Evolutionary conservation across 352 stramenopile genomes (phyloP).

Genomic region (Phytophthora idaei): DNA sequence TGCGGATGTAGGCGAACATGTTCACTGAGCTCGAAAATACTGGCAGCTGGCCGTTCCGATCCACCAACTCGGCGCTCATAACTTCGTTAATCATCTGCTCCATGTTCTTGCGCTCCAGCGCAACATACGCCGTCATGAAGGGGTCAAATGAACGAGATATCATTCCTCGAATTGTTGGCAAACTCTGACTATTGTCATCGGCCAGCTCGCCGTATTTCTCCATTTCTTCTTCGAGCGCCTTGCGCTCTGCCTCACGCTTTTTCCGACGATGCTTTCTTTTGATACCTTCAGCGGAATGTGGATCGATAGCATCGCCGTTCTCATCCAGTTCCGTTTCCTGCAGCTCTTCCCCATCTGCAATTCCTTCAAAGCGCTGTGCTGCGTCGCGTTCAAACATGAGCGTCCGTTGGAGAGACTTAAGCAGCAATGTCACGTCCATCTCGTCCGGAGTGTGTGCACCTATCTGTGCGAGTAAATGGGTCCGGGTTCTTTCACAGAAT

Average conservation of each 20-base stretch:
- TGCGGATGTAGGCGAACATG: slow-evolving; percentile 99
- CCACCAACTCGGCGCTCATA: slow-evolving; percentile 92
- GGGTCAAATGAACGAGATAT: slow-evolving; percentile 96
- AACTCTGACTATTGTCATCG: slow-evolving; percentile 43
- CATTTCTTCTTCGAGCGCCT: slow-evolving; percentile 71
- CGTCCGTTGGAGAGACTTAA: slow-evolving; percentile 74
- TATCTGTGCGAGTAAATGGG: slow-evolving; percentile 73
- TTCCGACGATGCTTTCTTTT: slow-evolving; percentile 76
- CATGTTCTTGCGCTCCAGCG: slow-evolving; percentile 97
- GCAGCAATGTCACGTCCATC: slow-evolving; percentile 72
- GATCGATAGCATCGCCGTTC: slow-evolving; percentile 74
- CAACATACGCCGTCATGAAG: slow-evolving; percentile 98
- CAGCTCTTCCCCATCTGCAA: slow-evolving; percentile 47
- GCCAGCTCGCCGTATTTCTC: slow-evolving; percentile 58
- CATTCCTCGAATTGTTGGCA: slow-evolving; percentile 80
- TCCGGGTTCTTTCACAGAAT: slow-evolving; percentile 91
- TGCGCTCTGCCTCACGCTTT: slow-evolving; percentile 73
- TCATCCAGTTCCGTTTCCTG: slow-evolving; percentile 73
- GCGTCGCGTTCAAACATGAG: slow-evolving; percentile 85
- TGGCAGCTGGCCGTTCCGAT: slow-evolving; percentile 94
- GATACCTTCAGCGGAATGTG: slow-evolving; percentile 73
- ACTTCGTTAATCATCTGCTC: slow-evolving; percentile 91
- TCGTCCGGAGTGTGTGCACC: slow-evolving; percentile 69
- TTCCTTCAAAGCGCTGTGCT: slow-evolving; percentile 71
- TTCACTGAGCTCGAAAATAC: slow-evolving; percentile 97